Conservation (phyloP, 148 eudicot genomes). For the Heliosperma pusillum region DNA sequence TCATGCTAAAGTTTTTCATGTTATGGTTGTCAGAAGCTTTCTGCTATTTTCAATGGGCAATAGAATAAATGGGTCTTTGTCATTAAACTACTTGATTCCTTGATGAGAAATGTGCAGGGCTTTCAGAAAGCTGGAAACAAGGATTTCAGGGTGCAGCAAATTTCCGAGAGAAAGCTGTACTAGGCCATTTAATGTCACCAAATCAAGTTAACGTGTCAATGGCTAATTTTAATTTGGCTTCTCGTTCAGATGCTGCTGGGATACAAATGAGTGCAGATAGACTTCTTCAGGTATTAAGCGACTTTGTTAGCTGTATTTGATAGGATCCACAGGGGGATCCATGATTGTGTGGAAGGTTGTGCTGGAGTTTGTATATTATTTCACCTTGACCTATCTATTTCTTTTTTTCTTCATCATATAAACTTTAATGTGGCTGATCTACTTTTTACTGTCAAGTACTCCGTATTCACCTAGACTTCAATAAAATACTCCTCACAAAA, state of each 20-base stretch:
- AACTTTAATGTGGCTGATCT: background rate
- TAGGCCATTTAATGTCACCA: conserved; percentile 29
- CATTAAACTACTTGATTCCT: conserved; percentile 21
- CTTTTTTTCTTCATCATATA: background rate
- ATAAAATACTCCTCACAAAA: too few species aligned
- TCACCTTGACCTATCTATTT: background rate
- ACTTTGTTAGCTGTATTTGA: background rate
- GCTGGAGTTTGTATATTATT: background rate
- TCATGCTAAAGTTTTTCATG: background rate
- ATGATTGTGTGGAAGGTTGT: background rate
- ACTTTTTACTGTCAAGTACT: background rate
- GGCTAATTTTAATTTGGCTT: conserved; percentile 25
- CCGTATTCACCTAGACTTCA: too few species aligned
- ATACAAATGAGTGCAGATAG: conserved; percentile 34
- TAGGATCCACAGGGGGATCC: conserved; percentile 3
- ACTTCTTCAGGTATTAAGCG: conserved; percentile 42
- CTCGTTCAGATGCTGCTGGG: conserved; percentile 47
- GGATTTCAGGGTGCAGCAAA: conserved; percentile 38
- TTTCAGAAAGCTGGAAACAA: conserved; percentile 47
- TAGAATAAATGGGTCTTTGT: conserved; percentile 1
- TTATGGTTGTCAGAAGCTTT: background rate
- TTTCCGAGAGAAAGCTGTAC: conserved; percentile 40
- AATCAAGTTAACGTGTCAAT: conserved; percentile 32
- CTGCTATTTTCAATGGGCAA: background rate
- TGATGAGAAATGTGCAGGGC: conserved; percentile 41